Evolutionary conservation across 83 land plant genomes (phyloP), one percentile per base, ranked within the genome.

Genomic region (Picea abies): DNA sequence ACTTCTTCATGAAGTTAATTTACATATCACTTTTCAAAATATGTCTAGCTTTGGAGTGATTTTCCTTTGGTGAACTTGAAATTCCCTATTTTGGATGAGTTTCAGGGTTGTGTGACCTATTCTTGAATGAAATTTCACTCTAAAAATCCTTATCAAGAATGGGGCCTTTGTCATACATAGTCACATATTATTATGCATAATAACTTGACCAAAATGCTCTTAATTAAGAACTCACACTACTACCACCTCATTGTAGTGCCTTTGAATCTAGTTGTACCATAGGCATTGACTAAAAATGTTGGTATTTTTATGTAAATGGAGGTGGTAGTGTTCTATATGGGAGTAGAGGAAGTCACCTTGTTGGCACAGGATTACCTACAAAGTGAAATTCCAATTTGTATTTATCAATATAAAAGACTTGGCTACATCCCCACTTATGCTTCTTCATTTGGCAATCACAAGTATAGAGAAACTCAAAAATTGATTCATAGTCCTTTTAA

Each of bases 161-260:
- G 1, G 90, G 86, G 6, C 71, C 84, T 23, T 82, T 83, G 16
- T 87, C 91, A 22, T 86, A 88, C 6, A n/a, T n/a, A 77, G 60
- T 37, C 14, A 78, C 68, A 17, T 91, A 86, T 35, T 90, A 91
- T 37, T 89, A 82, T 11, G 98, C 99, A 88, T 94, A 96, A 71
- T 86, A 93, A 25, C 98, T 94, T 22, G 98, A 85, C 99, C 99
- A 97, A 81, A 97, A 97, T 15, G 95, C 85, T 85, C 99, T 94
- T 20, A 91, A 32, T 32, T 32, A 35, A 6, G 86, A 84, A 26
- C 84, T 85, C 9, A 82, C 86, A 81, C 63, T 66, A 81, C 58
- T 86, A 49, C 52, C 3, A 11, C 77, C 76, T 6, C 49, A 7
- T 47, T 84, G 81, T 8, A 78, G 15, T 32, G 82, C 19, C 39